Conservation (phyloP, 495 filamentous ascomycete genomes). For the Tuber calosporum region DNA sequence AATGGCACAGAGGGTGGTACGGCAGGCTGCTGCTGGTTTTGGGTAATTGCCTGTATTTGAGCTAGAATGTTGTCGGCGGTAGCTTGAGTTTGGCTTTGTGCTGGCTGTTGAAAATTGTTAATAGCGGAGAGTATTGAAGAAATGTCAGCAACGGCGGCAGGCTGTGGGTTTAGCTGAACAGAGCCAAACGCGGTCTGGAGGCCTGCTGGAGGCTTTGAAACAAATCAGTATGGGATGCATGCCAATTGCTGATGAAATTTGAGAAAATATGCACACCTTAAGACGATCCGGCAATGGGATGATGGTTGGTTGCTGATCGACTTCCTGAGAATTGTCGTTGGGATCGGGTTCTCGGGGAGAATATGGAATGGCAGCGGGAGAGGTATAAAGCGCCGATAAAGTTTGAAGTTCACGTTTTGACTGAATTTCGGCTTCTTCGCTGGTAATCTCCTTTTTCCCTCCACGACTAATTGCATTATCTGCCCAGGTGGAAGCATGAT, state of each 20-base stretch:
- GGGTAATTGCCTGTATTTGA: slow-evolving; percentile 35
- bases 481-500: slow-evolving; percentile 25
- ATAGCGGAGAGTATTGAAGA: slow-evolving; percentile 37
- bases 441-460: slow-evolving; percentile 32
- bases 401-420: slow-evolving; percentile 36
- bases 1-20: slow-evolving; percentile 21
- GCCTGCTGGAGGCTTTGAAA: slow-evolving; percentile 21
- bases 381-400: slow-evolving; percentile 38
- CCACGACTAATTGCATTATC: slow-evolving; percentile 37
- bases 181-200: slow-evolving; percentile 18
- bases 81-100: slow-evolving; percentile 20
- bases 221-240: slow-evolving; percentile 10
- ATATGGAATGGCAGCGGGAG: slow-evolving; percentile 34
- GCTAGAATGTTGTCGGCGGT: slow-evolving; percentile 33
- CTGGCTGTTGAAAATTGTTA: slow-evolving; percentile 13
- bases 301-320: slow-evolving; percentile 26
- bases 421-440: slow-evolving; percentile 40
- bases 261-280: slow-evolving; percentile 21
- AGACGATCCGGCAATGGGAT: slow-evolving; percentile 39
- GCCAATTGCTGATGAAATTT: not conserved
- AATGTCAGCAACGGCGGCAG: slow-evolving; percentile 19
- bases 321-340: slow-evolving; percentile 16
- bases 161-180: slow-evolving; percentile 11
- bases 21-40: slow-evolving; percentile 23
- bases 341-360: slow-evolving; percentile 40